Evolutionary conservation across 2,329 filamentous ascomycete species (phyloP), one percentile per base, ranked within the genome.

Genomic region (Xylaria sp.): DNA sequence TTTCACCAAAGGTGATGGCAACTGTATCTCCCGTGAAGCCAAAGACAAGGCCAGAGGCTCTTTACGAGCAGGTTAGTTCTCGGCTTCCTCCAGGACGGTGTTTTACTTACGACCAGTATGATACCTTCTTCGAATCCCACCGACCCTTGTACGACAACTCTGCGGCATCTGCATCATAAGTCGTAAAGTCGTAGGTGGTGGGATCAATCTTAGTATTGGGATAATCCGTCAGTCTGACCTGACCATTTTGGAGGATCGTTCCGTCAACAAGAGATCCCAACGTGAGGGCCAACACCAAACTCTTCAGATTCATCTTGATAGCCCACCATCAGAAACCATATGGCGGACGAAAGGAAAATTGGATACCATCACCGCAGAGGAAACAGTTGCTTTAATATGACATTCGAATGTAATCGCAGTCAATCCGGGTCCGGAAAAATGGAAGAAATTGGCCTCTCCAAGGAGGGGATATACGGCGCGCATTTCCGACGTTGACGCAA

Each of bases 71-170:
- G 54, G 18, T 54, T 6, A 59, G 42, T 52, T 48, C n/a, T 23
- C 16, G n/a, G 11, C 30, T 44, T 53, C 9, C 19, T 39, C 42
- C 16, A 57, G 34, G 42, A 16, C 8, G 35, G 48, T 37, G 42
- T 13, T 49, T 46, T 23, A 77, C 79, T 72, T 72, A 82, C 79
- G 80, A 82, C 82, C 81, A 85, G 79, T 80, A 86, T 1, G 81
- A 85, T 52, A 85, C 78, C 63, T 82, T 76, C 64, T 82, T 78
- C 39, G 78, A 82, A 67, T 86, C 83, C 83, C 83, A 87, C 59
- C 83, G 75, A 4, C 83, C 84, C 67, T 85, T 85, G 74, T 85
- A 87, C 0, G 81, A 80, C 8, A 87, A 74, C 66, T 86, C 81
- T 1, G 76, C 70, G 1, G 80, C 76, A 67, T 80, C 75, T 3